Conservation (phyloP, 345 rosid genomes). For the Isatis tinctoria region DNA sequence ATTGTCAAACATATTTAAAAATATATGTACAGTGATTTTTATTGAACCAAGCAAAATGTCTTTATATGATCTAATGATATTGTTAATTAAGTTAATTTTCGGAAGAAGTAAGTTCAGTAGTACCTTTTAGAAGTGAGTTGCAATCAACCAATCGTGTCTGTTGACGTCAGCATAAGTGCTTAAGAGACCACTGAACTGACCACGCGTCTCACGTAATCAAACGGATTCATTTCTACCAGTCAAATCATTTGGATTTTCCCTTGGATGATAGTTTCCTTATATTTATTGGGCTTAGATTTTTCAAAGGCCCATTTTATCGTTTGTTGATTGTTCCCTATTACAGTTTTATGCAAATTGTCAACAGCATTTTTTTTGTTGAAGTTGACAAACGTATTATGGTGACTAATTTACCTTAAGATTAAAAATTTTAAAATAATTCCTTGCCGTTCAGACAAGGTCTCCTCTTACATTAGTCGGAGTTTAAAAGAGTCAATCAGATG, state of each 20-base stretch:
- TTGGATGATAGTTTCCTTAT: not conserved
- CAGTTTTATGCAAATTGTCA: not conserved
- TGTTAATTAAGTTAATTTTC: not conserved
- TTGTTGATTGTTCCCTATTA: not conserved
- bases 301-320: not conserved
- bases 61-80: not conserved
- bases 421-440: not conserved
- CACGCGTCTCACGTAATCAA: conserved; percentile 24
- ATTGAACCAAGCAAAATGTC: not conserved
- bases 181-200: not conserved
- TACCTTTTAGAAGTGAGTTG: not conserved
- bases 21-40: not conserved
- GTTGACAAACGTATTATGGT: too few relatives aligned
- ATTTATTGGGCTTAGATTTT: not conserved
- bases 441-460: not conserved
- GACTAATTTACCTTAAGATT: not conserved
- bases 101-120: not conserved
- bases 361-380: not conserved
- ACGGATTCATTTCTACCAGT: conserved; percentile 1
- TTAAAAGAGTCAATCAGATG: not conserved
- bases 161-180: conserved; percentile 17
- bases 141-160: conserved; percentile 17
- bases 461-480: too few relatives aligned
- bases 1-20: not conserved
- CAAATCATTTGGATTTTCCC: conserved; percentile 6